Evolutionary conservation across 768 basidiomycete genomes (phyloP), one percentile per base, ranked within the genome.

Genomic region (Phanerodontia chrysosporium): DNA sequence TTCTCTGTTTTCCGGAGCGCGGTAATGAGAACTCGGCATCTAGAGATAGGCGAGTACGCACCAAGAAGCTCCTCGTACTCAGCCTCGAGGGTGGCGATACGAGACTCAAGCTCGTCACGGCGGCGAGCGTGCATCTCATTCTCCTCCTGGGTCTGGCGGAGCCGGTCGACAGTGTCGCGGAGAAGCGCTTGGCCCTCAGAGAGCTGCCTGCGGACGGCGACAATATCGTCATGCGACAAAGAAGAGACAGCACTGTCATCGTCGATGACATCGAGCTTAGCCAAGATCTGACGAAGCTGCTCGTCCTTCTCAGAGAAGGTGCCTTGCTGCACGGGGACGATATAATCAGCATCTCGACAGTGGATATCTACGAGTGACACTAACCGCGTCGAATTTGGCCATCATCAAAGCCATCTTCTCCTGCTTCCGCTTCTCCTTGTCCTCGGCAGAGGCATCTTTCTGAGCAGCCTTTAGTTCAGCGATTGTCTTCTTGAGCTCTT

Each of bases 361-460:
- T n/a, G n/a, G n/a, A n/a, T n/a, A n/a, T n/a, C n/a, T n/a, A n/a
- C 14, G 14, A 46, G 49, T 14, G 18, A 13, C 89, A 68, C 64
- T 8, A 42, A 96, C 96, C 62, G 90, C 83, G 74, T 98, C 95
- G 65, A 99, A 96, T 73, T 96, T 95, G 59, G 96, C 93, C 96
- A 99, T 98, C 93, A 99, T 97, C 64, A 95, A 79, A 9, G 93
- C 95, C 91, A 99, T 92, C 82, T 98, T 98, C 78, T 98, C 96
- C 69, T 96, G 94, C 74, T 98, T 98, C 73, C 91, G 86, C 80
- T 93, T 97, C 80, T 99, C 97, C 77, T 95, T 98, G 72, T 98
- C 97, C 72, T 98, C 97, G 30, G 87, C 87, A 39, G 89, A 87
- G 16, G 89, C 84, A 60, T 92, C 90, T 73, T 88, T 90, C 73